phyloP scores from a whole-genome alignment of 2,329 filamentous ascomycete species.

The Bipolaris bicolor region DNA sequence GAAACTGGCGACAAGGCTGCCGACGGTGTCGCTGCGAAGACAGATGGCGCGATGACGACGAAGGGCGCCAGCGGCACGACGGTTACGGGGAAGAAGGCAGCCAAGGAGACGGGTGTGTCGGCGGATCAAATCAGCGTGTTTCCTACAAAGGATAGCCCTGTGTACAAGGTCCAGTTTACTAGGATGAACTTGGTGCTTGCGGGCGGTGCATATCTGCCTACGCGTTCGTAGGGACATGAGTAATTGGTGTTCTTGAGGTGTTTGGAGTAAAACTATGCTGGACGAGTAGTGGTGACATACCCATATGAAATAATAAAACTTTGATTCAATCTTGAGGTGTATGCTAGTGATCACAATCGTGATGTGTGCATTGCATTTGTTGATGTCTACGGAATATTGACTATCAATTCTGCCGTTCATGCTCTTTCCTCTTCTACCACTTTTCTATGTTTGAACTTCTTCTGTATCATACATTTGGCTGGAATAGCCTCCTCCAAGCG shows the following conservation, averaged over 20 bases:
- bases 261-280: constrained; percentile 1
- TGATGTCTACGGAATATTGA: not conserved
- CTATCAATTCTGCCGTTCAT: not conserved
- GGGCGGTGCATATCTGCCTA: constrained; percentile 71
- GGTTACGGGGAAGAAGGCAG: constrained; percentile 67
- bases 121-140: constrained; percentile 95
- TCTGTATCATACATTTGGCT: not conserved
- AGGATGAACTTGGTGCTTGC: constrained; percentile 93
- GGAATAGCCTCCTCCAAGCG: too few relatives aligned
- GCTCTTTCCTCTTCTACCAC: not conserved
- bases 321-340: too few relatives aligned
- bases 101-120: constrained; percentile 87
- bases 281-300: constrained; percentile 8
- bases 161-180: constrained; percentile 92
- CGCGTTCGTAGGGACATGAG: constrained; percentile 10
- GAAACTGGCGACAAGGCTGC: constrained; percentile 63
- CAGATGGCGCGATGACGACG: constrained; percentile 60
- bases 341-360: not conserved
- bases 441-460: not conserved
- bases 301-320: constrained; percentile 1
- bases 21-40: constrained; percentile 57
- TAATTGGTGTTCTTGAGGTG: not conserved
- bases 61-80: constrained; percentile 56
- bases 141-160: constrained; percentile 92
- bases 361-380: not conserved